A percentile compares a stretch with the other conserved stretches of the same genome.
Conservation (phyloP, 345 rosid genomes). For the Moricandia moricandioides region DNA sequence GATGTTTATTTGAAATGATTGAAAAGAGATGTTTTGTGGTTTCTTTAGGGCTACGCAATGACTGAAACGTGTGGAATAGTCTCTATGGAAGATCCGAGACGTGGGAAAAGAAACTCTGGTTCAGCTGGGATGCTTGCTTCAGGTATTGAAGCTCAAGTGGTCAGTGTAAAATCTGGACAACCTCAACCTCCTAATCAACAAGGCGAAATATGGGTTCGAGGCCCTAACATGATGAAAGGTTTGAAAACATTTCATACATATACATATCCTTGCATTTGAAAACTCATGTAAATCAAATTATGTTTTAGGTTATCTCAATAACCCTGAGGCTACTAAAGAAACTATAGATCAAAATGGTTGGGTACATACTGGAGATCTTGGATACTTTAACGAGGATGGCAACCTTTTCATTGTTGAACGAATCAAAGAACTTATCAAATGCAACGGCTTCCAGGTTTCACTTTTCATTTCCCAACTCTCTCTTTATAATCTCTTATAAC, state of each 20-base stretch:
- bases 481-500: neutral
- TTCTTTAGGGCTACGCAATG: constrained; percentile 84
- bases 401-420: constrained; percentile 73
- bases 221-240: constrained; percentile 94
- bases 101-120: constrained; percentile 54
- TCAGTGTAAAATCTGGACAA: constrained; percentile 54
- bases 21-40: constrained; percentile 4
- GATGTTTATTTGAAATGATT: neutral
- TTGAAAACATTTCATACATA: neutral
- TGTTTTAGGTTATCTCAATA: constrained; percentile 71
- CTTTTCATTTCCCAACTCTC: neutral
- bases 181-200: constrained; percentile 71
- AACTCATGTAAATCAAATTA: neutral
- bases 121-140: constrained; percentile 69
- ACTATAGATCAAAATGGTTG: constrained; percentile 73
- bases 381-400: constrained; percentile 77
- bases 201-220: constrained; percentile 91
- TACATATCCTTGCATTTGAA: neutral
- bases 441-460: constrained; percentile 84
- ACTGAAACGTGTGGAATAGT: constrained; percentile 74
- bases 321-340: constrained; percentile 66
- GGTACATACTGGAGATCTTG: constrained; percentile 93
- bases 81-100: constrained; percentile 53
- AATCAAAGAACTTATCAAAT: constrained; percentile 90
- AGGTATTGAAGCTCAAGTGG: constrained; percentile 71